Conservation (phyloP, 148 eudicot species). For the Chenopodium quinoa region DNA sequence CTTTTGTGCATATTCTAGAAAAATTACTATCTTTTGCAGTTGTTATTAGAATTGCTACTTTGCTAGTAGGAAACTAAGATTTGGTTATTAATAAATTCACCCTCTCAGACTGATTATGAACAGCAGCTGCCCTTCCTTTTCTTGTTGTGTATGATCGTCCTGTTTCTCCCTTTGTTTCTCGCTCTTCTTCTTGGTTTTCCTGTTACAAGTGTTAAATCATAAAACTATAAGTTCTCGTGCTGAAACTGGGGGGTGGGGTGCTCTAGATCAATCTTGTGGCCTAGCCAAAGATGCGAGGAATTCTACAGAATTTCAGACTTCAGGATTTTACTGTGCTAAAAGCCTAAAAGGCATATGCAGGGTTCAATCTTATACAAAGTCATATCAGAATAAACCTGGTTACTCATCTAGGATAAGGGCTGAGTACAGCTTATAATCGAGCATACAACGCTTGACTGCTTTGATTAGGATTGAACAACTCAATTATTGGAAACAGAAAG, state of each 20-base stretch:
- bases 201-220: conserved; percentile 8
- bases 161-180: conserved; percentile 47
- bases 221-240: not conserved
- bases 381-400: too few relatives aligned
- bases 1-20: not conserved
- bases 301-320: not conserved
- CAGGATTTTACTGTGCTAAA: not conserved
- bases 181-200: conserved; percentile 61
- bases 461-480: not conserved
- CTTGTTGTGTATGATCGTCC: conserved; percentile 51
- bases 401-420: not conserved
- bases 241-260: not conserved
- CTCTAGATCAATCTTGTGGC: not conserved
- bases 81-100: conserved; percentile 31
- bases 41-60: not conserved
- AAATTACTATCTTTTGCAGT: not conserved
- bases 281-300: not conserved
- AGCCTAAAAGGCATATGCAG: not conserved
- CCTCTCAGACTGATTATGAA: conserved; percentile 93
- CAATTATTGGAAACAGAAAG: not conserved
- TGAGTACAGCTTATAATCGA: not conserved
- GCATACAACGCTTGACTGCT: not conserved
- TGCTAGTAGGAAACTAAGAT: not conserved
- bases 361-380: not conserved
- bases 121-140: conserved; percentile 64